These are phyloP conservation scores for Aureobasidium pullulans DNA, from an alignment of 2,329 filamentous ascomycete species.

Conservation along the genomic window DNA sequence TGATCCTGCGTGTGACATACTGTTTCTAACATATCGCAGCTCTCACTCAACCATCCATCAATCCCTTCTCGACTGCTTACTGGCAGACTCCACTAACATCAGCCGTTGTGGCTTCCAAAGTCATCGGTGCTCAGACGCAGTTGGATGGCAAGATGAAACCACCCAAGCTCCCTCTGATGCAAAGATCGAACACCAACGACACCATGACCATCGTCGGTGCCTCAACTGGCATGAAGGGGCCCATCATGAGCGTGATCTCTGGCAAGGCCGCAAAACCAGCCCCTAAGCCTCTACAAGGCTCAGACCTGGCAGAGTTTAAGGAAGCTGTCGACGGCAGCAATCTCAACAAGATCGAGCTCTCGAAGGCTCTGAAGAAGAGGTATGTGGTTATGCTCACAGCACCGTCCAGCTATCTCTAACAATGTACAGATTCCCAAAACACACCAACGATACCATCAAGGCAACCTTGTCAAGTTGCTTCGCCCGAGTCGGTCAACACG, in stretches of 20 bases:
- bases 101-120: background rate
- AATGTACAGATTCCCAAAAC: constrained; percentile 53
- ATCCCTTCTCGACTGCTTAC: constrained; percentile 78
- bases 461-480: constrained; percentile 62
- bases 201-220: constrained; percentile 22
- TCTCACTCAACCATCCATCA: constrained; percentile 52
- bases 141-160: constrained; percentile 30
- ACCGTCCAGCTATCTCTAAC: constrained; percentile 16
- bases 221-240: constrained; percentile 26
- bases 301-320: constrained; percentile 61
- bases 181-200: constrained; percentile 28
- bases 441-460: constrained; percentile 63
- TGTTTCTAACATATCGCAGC: constrained; percentile 25
- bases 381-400: constrained; percentile 26
- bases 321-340: constrained; percentile 61
- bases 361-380: constrained; percentile 67
- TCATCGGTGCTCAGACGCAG: constrained; percentile 5
- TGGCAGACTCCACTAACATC: constrained; percentile 47
- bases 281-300: constrained; percentile 46
- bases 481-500: constrained; percentile 53
- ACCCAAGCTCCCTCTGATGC: constrained; percentile 35
- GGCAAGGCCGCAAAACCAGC: constrained; percentile 30
- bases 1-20: background rate
- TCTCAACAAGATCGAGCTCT: constrained; percentile 65
- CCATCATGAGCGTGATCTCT: constrained; percentile 25